Conservation (phyloP, 805 yeast genomes). For the Metschnikowia sp. region DNA sequence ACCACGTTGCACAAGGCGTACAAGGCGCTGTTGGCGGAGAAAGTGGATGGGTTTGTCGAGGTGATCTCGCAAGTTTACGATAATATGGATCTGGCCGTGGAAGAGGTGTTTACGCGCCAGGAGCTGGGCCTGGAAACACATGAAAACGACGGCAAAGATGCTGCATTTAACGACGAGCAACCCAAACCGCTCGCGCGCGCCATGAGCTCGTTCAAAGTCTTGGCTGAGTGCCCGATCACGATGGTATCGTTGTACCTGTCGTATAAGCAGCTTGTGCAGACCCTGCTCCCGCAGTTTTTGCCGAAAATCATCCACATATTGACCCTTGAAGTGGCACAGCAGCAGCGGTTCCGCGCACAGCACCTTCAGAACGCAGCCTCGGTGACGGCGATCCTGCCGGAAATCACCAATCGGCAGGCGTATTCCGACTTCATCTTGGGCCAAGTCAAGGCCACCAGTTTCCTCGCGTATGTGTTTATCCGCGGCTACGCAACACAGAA, state of each 20-base stretch:
- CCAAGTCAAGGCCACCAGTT: constrained; percentile 95
- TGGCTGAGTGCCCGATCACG: constrained; percentile 95
- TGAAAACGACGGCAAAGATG: constrained; percentile 8
- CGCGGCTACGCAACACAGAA: constrained; percentile 75
- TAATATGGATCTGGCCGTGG: constrained; percentile 73
- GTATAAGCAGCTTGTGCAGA: constrained; percentile 69
- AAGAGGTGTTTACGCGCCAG: constrained; percentile 54
- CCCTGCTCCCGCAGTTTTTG: constrained; percentile 70
- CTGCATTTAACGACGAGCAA: constrained; percentile 26
- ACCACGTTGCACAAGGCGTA: constrained; percentile 84
- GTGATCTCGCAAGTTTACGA: constrained; percentile 73
- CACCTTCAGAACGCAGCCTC: constrained; percentile 55
- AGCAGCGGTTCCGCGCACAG: constrained; percentile 38
- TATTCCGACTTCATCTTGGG: constrained; percentile 88
- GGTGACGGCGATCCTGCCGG: constrained; percentile 70
- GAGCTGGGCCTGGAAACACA: constrained; percentile 9
- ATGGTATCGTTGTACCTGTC: constrained; percentile 90
- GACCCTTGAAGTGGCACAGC: constrained; percentile 77
- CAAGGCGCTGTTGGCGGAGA: constrained; percentile 60
- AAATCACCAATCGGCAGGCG: constrained; percentile 68
- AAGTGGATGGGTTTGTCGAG: constrained; percentile 75
- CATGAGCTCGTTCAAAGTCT: constrained; percentile 79
- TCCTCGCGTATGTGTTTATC: constrained; percentile 85
- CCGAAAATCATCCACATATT: constrained; percentile 79
- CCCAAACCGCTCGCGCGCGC: constrained; percentile 59